Percentiles rank a stretch among this genome's conserved stretches.
These are phyloP conservation scores for Yamagishiella unicocca DNA, from an alignment of 139 green algal genomes.

Conservation along the genomic window DNA sequence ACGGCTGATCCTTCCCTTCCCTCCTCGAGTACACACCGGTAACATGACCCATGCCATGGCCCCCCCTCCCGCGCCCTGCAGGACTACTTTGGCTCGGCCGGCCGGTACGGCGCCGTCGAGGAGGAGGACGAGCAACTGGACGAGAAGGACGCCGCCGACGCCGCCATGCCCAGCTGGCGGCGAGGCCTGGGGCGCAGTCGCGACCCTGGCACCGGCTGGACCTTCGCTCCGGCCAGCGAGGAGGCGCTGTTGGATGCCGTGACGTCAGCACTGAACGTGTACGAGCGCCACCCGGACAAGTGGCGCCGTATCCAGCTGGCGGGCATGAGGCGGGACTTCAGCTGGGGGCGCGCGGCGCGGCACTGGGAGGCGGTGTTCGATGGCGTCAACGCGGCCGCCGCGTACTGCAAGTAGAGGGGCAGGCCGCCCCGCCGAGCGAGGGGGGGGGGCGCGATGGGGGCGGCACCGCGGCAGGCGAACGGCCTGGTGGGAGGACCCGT, in stretches of 20 bases:
- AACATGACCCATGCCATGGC: background rate
- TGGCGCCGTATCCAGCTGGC: conserved; percentile 70
- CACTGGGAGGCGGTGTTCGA: conserved; percentile 84
- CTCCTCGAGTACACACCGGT: too few relatives aligned
- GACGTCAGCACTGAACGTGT: conserved; percentile 68
- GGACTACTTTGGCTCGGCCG: conserved; percentile 10
- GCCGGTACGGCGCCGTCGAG: background rate
- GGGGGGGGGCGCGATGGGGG: background rate
- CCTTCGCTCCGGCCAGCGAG: conserved; percentile 68
- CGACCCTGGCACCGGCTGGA: conserved; percentile 77
- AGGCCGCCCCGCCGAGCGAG: too few relatives aligned
- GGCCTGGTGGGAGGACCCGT: too few relatives aligned
- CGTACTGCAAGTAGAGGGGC: conserved; percentile 37
- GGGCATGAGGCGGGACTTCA: conserved; percentile 81
- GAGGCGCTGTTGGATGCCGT: conserved; percentile 70
- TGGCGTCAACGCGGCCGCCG: conserved; percentile 26
- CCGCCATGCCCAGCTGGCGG: background rate
- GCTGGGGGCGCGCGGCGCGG: conserved; percentile 78
- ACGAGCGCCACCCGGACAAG: conserved; percentile 60
- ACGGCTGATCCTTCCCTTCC: too few relatives aligned
- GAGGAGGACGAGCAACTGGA: conserved; percentile 4
- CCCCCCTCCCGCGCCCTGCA: background rate
- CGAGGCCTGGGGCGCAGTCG: background rate
- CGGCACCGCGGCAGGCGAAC: too few relatives aligned
- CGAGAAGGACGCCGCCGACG: background rate